phyloP scores from a whole-genome alignment of 495 filamentous ascomycete genomes.

The Cercophora scortea region DNA sequence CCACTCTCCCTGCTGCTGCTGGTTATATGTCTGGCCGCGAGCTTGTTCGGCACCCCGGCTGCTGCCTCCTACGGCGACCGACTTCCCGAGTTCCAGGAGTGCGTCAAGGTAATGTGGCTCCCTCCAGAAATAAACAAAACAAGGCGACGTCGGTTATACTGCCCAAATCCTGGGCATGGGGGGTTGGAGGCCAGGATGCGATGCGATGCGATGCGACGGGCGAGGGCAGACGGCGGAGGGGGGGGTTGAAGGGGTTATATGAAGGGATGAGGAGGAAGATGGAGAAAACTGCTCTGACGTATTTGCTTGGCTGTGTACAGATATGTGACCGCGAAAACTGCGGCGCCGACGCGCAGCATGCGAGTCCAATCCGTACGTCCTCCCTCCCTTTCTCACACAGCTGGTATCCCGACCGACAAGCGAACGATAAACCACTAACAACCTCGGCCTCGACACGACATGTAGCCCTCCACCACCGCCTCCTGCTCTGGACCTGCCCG shows the following conservation, averaged over 20 bases:
- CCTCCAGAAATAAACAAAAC: not conserved
- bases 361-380: conserved; percentile 46
- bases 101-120: conserved; percentile 59
- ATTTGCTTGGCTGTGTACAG: conserved; percentile 36
- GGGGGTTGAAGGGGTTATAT: too few relatives aligned
- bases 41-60: conserved; percentile 40
- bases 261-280: too few relatives aligned
- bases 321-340: conserved; percentile 80
- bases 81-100: conserved; percentile 81
- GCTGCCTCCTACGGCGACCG: conserved; percentile 76
- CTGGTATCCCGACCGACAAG: too few relatives aligned
- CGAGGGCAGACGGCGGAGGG: too few relatives aligned
- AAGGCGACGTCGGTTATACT: not conserved
- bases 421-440: not conserved
- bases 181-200: too few relatives aligned
- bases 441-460: not conserved
- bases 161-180: too few relatives aligned
- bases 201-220: too few relatives aligned
- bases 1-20: conserved; percentile 1
- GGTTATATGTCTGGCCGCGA: conserved; percentile 28
- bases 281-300: not conserved
- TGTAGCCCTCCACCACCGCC: conserved; percentile 56
- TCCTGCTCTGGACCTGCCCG: conserved; percentile 75
- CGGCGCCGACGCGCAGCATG: conserved; percentile 28
- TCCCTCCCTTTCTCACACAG: not conserved